These are phyloP conservation scores for Echinochloa phyllopogon DNA, from an alignment of 176 grass and related monocot genomes.

Conservation along the genomic window DNA sequence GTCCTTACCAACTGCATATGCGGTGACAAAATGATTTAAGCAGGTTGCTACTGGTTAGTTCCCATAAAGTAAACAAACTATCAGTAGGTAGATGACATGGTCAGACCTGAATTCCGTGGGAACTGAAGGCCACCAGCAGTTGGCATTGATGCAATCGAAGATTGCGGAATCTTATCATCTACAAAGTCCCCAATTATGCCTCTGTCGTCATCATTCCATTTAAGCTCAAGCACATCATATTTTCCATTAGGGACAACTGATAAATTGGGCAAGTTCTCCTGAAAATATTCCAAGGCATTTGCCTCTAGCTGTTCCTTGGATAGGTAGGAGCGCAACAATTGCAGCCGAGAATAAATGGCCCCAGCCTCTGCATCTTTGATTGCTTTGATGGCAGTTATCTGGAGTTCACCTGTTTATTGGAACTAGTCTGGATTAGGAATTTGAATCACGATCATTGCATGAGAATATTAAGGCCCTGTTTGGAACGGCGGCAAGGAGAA, in stretches of 20 bases:
- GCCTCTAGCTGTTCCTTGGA: slow-evolving; percentile 66
- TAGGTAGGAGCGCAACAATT: slow-evolving; percentile 51
- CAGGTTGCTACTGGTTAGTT: background rate
- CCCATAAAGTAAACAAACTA: slow-evolving; percentile 26
- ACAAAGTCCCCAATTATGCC: slow-evolving; percentile 41
- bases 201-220: slow-evolving; percentile 55
- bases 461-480: too few relatives aligned
- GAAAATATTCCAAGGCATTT: slow-evolving; percentile 70
- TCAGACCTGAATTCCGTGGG: slow-evolving; percentile 70
- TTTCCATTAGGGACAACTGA: slow-evolving; percentile 53
- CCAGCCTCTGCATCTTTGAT: slow-evolving; percentile 56
- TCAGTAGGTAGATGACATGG: background rate
- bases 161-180: slow-evolving; percentile 41
- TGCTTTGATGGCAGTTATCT: slow-evolving; percentile 66
- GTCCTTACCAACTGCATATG: slow-evolving; percentile 60
- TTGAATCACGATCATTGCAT: background rate
- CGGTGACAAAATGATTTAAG: slow-evolving; percentile 23
- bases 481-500: too few relatives aligned
- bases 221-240: slow-evolving; percentile 60
- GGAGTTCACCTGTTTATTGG: slow-evolving; percentile 54
- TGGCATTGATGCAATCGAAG: slow-evolving; percentile 58
- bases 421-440: slow-evolving; percentile 34
- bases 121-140: slow-evolving; percentile 59
- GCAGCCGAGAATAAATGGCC: slow-evolving; percentile 54
- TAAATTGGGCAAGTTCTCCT: slow-evolving; percentile 73